A percentile compares a stretch with the other conserved stretches of the same genome.
Conservation (phyloP, 768 basidiomycete species). For the Mycena pura region DNA sequence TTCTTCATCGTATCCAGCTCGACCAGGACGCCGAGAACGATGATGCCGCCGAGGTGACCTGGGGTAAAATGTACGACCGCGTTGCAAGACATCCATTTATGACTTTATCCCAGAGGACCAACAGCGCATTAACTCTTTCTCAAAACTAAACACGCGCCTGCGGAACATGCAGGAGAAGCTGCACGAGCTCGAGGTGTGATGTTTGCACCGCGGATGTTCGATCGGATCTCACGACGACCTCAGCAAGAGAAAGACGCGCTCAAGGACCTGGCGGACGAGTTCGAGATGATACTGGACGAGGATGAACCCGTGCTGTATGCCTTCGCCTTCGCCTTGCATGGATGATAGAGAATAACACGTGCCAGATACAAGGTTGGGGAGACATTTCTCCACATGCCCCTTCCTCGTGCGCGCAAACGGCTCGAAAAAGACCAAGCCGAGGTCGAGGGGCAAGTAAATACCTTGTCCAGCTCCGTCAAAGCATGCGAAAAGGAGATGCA, state of each 20-base stretch:
- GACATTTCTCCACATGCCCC: constrained; percentile 82
- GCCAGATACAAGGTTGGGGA: constrained; percentile 89
- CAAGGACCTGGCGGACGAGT: constrained; percentile 85
- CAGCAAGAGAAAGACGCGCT: constrained; percentile 96
- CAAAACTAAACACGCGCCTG: constrained; percentile 85
- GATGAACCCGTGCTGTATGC: constrained; percentile 79
- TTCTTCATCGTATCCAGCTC: constrained; percentile 50
- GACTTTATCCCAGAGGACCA: constrained; percentile 68
- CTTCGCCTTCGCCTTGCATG: neutral
- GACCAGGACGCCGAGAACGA: constrained; percentile 80
- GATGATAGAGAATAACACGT: neutral
- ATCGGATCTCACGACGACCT: constrained; percentile 15
- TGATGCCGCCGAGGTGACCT: constrained; percentile 80
- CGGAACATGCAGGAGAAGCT: constrained; percentile 76
- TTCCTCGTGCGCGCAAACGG: constrained; percentile 69
- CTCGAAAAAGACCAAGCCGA: constrained; percentile 73
- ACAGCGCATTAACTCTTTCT: constrained; percentile 89
- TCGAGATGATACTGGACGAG: constrained; percentile 90
- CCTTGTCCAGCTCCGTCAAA: constrained; percentile 57
- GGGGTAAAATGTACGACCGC: constrained; percentile 59
- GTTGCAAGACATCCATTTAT: constrained; percentile 16
- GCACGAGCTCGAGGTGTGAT: constrained; percentile 70
- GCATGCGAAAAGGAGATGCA: constrained; percentile 81
- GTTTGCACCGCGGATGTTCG: neutral
- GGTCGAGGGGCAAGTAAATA: constrained; percentile 61